Percentiles rank a stretch among this genome's conserved stretches.
Evolutionary conservation across 2,329 filamentous ascomycete species (phyloP).

Genomic region (Cladorrhinum sp.): DNA sequence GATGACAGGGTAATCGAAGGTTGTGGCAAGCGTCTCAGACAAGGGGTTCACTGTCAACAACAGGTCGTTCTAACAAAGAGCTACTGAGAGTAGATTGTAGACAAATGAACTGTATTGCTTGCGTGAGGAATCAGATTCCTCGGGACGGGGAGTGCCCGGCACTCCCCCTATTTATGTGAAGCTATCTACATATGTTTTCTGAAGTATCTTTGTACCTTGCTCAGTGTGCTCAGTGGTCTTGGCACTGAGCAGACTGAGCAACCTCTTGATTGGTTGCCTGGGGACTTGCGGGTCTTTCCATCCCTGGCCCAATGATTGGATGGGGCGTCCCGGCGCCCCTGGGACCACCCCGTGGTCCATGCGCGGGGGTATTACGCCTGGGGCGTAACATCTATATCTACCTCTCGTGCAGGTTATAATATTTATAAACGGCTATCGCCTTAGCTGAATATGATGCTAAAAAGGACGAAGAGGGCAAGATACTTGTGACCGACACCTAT

Average conservation of each 20-base stretch:
- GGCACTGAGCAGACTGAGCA: background rate
- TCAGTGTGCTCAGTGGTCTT: background rate
- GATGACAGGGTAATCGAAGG: background rate
- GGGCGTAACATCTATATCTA: background rate
- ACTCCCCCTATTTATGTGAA: background rate
- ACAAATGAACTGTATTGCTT: background rate
- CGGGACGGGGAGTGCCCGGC: background rate
- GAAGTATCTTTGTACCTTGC: background rate
- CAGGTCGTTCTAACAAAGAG: too few species aligned
- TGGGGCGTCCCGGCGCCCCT: background rate
- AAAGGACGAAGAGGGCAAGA: constrained; percentile 28
- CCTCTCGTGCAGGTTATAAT: too few species aligned
- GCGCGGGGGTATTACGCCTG: background rate
- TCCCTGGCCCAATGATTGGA: background rate
- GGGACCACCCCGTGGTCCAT: background rate
- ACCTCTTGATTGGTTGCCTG: background rate
- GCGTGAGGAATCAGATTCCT: background rate
- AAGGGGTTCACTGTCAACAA: too few species aligned
- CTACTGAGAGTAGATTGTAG: background rate
- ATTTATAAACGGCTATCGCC: constrained; percentile 31
- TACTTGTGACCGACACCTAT: constrained; percentile 28
- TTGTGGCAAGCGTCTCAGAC: too few species aligned
- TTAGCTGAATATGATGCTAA: constrained; percentile 29
- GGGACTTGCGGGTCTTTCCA: background rate
- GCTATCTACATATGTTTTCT: background rate